phyloP scores from a whole-genome alignment of 495 filamentous ascomycete species.

The Tuber calosporum region DNA sequence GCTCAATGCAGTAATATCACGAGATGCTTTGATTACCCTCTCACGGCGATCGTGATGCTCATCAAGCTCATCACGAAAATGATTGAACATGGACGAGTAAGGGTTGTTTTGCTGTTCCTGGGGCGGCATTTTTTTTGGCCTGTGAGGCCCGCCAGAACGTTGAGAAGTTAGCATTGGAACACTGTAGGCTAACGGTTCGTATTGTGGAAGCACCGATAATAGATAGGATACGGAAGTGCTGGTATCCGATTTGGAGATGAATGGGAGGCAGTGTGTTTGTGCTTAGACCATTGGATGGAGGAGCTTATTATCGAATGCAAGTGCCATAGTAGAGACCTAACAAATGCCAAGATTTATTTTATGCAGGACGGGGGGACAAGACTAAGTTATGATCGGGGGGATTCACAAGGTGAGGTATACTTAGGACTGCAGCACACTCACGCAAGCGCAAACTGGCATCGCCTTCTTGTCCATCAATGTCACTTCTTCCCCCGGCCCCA shows the following conservation, averaged over 20 bases:
- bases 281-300: not conserved
- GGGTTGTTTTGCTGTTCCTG: slow-evolving; percentile 40
- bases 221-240: not conserved
- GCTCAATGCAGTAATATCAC: slow-evolving; percentile 85
- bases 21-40: slow-evolving; percentile 74
- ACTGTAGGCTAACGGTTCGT: not conserved
- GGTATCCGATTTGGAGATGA: not conserved
- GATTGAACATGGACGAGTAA: slow-evolving; percentile 72
- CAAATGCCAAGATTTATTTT: not conserved
- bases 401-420: not conserved
- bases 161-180: not conserved
- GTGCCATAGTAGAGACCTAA: not conserved
- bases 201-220: not conserved
- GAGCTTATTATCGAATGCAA: not conserved
- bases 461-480: not conserved
- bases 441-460: not conserved
- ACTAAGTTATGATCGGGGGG: too few relatives aligned
- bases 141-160: not conserved
- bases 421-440: not conserved
- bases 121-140: not conserved
- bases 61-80: slow-evolving; percentile 79
- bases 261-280: not conserved
- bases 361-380: not conserved
- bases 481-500: not conserved
- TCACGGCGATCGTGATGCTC: slow-evolving; percentile 90